Evolutionary conservation across 2,329 filamentous ascomycete genomes (phyloP).

Genomic region (Phaeophleospora eucalypticola): DNA sequence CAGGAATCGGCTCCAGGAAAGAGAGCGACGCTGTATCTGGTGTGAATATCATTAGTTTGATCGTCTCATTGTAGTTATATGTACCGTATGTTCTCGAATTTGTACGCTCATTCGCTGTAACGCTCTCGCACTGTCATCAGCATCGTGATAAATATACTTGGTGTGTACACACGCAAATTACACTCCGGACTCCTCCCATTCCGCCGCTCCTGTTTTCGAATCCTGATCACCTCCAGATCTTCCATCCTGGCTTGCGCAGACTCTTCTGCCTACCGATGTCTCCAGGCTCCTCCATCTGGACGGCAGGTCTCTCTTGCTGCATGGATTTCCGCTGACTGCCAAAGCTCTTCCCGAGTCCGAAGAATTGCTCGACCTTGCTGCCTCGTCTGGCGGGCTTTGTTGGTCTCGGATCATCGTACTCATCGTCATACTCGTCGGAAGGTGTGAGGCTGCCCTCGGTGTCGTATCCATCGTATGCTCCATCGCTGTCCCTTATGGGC

Average conservation of each 20-base stretch:
- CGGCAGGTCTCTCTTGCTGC: slow-evolving; percentile 15
- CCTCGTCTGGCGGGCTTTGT: slow-evolving; percentile 18
- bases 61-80: too few relatives aligned
- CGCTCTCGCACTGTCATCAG: too few relatives aligned
- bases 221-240: slow-evolving; percentile 22
- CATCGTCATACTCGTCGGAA: slow-evolving; percentile 22
- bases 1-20: too few relatives aligned
- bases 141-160: background rate
- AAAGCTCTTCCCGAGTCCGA: slow-evolving; percentile 21
- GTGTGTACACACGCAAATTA: background rate
- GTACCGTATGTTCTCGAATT: too few relatives aligned
- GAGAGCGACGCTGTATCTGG: too few relatives aligned
- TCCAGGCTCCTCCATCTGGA: slow-evolving; percentile 6
- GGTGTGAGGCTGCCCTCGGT: slow-evolving; percentile 24
- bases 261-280: slow-evolving; percentile 19
- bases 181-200: background rate
- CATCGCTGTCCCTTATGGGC: background rate
- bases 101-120: too few relatives aligned
- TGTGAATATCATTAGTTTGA: too few relatives aligned
- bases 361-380: slow-evolving; percentile 32
- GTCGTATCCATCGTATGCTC: slow-evolving; percentile 14
- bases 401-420: slow-evolving; percentile 7
- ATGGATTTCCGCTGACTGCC: slow-evolving; percentile 8
- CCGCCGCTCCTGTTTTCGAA: background rate
- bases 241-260: slow-evolving; percentile 32